A percentile compares a stretch with the other conserved stretches of the same genome.
These are phyloP conservation scores for Cladosporium sp. DNA, from an alignment of 2,329 filamentous ascomycete species.

Conservation along the genomic window DNA sequence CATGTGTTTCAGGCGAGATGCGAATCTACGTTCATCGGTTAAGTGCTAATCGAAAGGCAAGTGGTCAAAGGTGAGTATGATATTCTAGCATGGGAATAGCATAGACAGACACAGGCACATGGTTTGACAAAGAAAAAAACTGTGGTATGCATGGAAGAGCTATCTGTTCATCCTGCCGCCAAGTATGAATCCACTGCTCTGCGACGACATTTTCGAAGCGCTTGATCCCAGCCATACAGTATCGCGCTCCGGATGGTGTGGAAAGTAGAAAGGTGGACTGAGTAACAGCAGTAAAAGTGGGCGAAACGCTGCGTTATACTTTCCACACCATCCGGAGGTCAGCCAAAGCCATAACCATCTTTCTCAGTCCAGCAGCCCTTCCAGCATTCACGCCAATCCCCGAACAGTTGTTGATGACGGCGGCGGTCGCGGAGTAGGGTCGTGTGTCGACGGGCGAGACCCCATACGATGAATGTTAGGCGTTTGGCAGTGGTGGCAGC, in stretches of 20 bases:
- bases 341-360: conserved; percentile 34
- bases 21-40: no score
- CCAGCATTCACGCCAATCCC: conserved; percentile 96
- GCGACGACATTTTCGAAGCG: no score
- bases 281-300: neutral
- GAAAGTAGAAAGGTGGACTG: neutral
- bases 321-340: neutral
- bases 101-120: no score
- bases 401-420: conserved; percentile 59
- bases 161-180: no score
- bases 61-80: no score
- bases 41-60: no score
- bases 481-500: no score
- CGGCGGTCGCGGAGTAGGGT: neutral
- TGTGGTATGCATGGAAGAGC: no score
- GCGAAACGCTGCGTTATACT: neutral
- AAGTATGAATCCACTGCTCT: neutral
- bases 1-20: no score
- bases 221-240: no score
- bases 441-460: neutral
- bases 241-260: neutral
- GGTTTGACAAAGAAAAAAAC: no score
- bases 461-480: neutral
- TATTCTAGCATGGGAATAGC: no score
- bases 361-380: conserved; percentile 88